Evolutionary conservation across 2,329 filamentous ascomycete genomes (phyloP).

Genomic region (Cladosporium cucumerinum): DNA sequence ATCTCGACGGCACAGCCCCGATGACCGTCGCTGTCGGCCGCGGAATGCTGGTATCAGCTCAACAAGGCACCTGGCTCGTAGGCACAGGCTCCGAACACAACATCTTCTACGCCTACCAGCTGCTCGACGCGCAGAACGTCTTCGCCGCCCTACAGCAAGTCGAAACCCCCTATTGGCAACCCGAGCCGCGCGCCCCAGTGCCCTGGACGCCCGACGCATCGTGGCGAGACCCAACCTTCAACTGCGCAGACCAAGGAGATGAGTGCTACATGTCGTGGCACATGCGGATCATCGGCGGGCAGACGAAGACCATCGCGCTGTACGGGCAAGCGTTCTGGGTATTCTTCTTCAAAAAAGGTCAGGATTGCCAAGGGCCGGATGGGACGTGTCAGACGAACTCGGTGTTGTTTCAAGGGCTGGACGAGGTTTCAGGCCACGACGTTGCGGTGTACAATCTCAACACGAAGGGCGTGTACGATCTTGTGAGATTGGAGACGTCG

Average conservation of each 20-base stretch:
- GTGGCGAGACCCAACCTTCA: slow-evolving; percentile 56
- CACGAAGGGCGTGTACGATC: slow-evolving; percentile 25
- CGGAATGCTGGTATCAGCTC: slow-evolving; percentile 75
- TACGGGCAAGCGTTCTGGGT: slow-evolving; percentile 41
- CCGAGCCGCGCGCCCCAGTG: slow-evolving; percentile 69
- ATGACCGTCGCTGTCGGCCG: slow-evolving; percentile 84
- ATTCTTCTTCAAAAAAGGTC: slow-evolving; percentile 38
- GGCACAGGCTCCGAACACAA: slow-evolving; percentile 64
- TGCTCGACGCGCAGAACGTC: slow-evolving; percentile 71
- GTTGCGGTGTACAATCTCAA: slow-evolving; percentile 26
- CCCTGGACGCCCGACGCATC: slow-evolving; percentile 60
- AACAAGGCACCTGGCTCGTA: slow-evolving; percentile 55
- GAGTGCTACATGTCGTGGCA: slow-evolving; percentile 37
- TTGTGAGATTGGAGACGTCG: slow-evolving; percentile 22
- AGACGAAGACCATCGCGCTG: slow-evolving; percentile 36
- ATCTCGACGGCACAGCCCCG: slow-evolving; percentile 70
- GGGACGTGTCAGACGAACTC: slow-evolving; percentile 40
- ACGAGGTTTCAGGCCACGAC: slow-evolving; percentile 4
- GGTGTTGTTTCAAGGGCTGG: slow-evolving; percentile 21
- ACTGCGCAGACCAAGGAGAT: not conserved
- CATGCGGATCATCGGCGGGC: slow-evolving; percentile 25
- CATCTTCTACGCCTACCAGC: slow-evolving; percentile 73
- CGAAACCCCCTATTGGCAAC: slow-evolving; percentile 83
- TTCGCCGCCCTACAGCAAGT: slow-evolving; percentile 68
- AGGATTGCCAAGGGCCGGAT: slow-evolving; percentile 26